Evolutionary conservation across 345 rosid genomes (phyloP).

Genomic region (Camelina sativa): DNA sequence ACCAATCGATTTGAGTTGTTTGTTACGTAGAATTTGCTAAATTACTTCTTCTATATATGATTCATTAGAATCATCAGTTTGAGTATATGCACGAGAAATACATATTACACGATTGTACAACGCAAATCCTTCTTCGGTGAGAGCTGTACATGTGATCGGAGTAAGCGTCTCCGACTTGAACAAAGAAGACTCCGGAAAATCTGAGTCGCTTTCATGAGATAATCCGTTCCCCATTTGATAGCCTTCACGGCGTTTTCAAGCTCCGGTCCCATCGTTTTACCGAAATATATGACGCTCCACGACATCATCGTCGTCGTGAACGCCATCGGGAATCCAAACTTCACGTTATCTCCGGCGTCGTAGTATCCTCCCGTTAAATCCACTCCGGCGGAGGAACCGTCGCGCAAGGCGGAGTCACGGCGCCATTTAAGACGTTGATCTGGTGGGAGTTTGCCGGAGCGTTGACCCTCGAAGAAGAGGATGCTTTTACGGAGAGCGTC

Average conservation of each 20-base stretch:
- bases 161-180: constrained; percentile 85
- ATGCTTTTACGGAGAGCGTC: constrained; percentile 85
- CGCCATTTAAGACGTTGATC: constrained; percentile 90
- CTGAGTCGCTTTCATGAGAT: constrained; percentile 67
- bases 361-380: constrained; percentile 95
- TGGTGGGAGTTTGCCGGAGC: constrained; percentile 78
- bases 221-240: constrained; percentile 92
- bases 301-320: constrained; percentile 88
- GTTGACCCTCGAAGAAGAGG: constrained; percentile 95
- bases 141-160: constrained; percentile 67
- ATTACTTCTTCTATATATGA: too few relatives aligned
- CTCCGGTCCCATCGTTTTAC: constrained; percentile 65
- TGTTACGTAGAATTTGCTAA: too few relatives aligned
- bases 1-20: too few relatives aligned
- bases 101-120: too few relatives aligned
- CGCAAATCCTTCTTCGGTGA: too few relatives aligned
- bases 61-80: too few relatives aligned
- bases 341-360: constrained; percentile 93
- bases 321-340: constrained; percentile 90
- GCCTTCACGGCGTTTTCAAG: constrained; percentile 62
- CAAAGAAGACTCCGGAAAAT: constrained; percentile 37
- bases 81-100: too few relatives aligned
- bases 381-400: constrained; percentile 72
- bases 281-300: constrained; percentile 80
- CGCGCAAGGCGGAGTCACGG: constrained; percentile 79